Conservation (phyloP, 2,329 filamentous ascomycete species). For the Trichoderma citrinoviride region DNA sequence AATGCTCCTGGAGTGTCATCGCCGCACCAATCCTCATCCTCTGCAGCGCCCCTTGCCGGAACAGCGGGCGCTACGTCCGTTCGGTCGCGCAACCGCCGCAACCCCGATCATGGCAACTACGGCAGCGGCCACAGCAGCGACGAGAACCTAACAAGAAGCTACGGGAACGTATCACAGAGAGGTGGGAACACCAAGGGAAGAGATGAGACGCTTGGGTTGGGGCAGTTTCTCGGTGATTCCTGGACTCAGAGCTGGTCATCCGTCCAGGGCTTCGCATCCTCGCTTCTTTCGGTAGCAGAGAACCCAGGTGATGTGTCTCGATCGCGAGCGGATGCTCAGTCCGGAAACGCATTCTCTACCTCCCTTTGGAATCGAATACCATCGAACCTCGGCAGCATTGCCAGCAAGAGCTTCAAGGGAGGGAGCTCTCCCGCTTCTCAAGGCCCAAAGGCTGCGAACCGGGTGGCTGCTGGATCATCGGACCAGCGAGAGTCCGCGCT, state of each 20-base stretch:
- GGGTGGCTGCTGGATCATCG: slow-evolving; percentile 54
- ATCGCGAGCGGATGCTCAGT: slow-evolving; percentile 26
- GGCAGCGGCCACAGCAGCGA: not conserved
- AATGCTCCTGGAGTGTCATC: slow-evolving; percentile 32
- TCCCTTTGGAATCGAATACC: slow-evolving; percentile 26
- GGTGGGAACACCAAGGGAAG: not conserved
- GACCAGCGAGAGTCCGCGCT: slow-evolving; percentile 54
- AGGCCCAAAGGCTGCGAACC: slow-evolving; percentile 39
- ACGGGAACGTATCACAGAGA: not conserved
- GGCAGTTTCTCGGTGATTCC: slow-evolving; percentile 48
- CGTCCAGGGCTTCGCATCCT: slow-evolving; percentile 53
- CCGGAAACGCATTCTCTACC: not conserved
- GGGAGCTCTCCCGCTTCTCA: slow-evolving; percentile 54
- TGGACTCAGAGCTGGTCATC: slow-evolving; percentile 56
- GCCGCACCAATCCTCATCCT: slow-evolving; percentile 47
- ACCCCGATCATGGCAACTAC: slow-evolving; percentile 32
- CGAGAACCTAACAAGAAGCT: not conserved
- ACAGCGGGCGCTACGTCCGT: slow-evolving; percentile 41
- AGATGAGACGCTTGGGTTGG: slow-evolving; percentile 26
- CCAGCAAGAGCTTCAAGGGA: slow-evolving; percentile 12
- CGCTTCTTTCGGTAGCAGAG: slow-evolving; percentile 36
- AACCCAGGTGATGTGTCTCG: slow-evolving; percentile 23
- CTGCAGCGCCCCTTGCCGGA: slow-evolving; percentile 42
- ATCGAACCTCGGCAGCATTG: slow-evolving; percentile 24
- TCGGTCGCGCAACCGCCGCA: slow-evolving; percentile 52